Evolutionary conservation across 768 basidiomycete genomes (phyloP), one percentile per base, ranked within the genome.

Genomic region (Amanita brunnescens): DNA sequence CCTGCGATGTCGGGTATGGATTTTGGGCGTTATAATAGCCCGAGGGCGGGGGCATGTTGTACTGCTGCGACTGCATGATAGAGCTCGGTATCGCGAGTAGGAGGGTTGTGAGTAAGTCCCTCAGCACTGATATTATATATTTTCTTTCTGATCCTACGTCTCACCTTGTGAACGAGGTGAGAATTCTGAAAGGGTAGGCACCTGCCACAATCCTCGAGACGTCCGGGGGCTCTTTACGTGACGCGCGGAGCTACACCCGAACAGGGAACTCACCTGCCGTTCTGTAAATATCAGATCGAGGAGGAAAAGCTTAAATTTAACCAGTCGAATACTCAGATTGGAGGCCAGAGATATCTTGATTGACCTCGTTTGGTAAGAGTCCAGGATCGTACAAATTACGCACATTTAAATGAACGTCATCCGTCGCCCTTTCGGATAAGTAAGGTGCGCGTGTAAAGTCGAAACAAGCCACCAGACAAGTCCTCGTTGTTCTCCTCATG

Each of bases 171-270:
- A 69, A 68, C 65, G 65, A 68, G 67, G 67, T 67, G 65, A 63
- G 68, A 70, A 68, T 66, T 72, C 65, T 61, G 60, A 63, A 70
- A 70, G 67, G 61, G 60, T 62, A 70, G 67, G 66, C 70, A 71
- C 68, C 70, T 72, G 68, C 67, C 70, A 67, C 59, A 56, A 64
- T 66, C 65, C 64, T 67, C 61, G 62, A 67, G 64, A 65, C 64
- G 65, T 69, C 67, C 67, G 67, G 61, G 62, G 67, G 56, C 60
- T 62, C 65, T 67, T 72, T 74, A 74, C 73, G 71, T 73, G 62
- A 64, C 38, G 58, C 66, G 68, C 70, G 70, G 71, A 72, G 66
- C 64, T 67, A 62, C 58, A 62, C 64, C 66, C 64, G 68, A 64
- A 62, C 58, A 60, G 62, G 59, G 54, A 60, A 61, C 59, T 61